A percentile compares a stretch with the other conserved stretches of the same genome.
Evolutionary conservation across 2,329 filamentous ascomycete species (phyloP).

Genomic region (Penicillium corylophilum): DNA sequence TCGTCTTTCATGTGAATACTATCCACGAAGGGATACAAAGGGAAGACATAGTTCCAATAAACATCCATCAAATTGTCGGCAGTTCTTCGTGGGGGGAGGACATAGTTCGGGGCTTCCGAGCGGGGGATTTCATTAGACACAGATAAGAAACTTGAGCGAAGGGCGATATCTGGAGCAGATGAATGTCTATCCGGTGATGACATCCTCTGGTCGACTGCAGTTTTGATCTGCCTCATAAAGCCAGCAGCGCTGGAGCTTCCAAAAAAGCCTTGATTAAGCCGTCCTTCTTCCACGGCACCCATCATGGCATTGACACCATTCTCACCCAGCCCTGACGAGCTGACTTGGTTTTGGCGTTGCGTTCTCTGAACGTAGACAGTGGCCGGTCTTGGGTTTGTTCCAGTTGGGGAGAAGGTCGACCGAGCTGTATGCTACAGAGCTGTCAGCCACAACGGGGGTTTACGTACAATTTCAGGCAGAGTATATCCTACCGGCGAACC

Average conservation of each 20-base stretch:
- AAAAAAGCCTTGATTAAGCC: slow-evolving; percentile 45
- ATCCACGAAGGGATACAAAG: slow-evolving; percentile 50
- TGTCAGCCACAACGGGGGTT: background rate
- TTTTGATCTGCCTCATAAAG: slow-evolving; percentile 50
- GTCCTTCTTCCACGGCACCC: slow-evolving; percentile 45
- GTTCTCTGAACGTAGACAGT: background rate
- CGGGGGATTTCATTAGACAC: slow-evolving; percentile 13
- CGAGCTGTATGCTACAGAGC: background rate
- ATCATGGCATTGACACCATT: slow-evolving; percentile 50
- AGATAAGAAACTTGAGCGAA: slow-evolving; percentile 21
- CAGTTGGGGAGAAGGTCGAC: slow-evolving; percentile 3
- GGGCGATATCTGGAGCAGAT: slow-evolving; percentile 15
- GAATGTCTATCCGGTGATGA: slow-evolving; percentile 20
- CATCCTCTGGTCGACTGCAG: slow-evolving; percentile 40
- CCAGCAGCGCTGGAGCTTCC: slow-evolving; percentile 50
- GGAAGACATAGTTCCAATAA: slow-evolving; percentile 51
- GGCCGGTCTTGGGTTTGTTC: background rate
- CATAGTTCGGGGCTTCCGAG: slow-evolving; percentile 30
- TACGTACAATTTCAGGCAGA: background rate
- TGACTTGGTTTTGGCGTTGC: background rate
- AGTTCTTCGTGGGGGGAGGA: slow-evolving; percentile 47
- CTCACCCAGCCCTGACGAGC: background rate
- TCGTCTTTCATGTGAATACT: slow-evolving; percentile 35
- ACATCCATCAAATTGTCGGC: slow-evolving; percentile 48
- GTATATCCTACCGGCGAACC: background rate